Conservation (phyloP, 805 yeast genomes). For the Yamadazyma kitorensis region DNA sequence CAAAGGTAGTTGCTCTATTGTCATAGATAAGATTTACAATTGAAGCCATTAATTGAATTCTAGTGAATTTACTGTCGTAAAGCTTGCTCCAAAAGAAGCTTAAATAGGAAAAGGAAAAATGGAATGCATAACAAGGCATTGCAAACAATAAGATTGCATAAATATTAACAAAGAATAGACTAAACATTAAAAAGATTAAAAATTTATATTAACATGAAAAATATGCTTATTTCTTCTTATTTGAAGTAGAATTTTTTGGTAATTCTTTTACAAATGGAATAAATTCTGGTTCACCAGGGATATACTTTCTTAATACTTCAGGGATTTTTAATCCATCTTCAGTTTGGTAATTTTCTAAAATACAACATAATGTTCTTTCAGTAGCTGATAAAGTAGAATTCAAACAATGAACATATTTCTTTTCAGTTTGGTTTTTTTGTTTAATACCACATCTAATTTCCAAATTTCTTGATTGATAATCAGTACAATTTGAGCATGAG, state of each 20-base stretch:
- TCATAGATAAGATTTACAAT: no score
- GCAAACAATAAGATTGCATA: no score
- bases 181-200: no score
- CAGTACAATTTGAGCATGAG: constrained; percentile 98
- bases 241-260: constrained; percentile 90
- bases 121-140: no score
- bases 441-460: constrained; percentile 99
- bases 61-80: no score
- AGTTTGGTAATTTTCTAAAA: constrained; percentile 96
- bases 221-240: constrained; percentile 45
- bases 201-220: no score
- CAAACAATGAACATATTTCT: constrained; percentile 97
- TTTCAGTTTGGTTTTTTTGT: constrained; percentile 90
- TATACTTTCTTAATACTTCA: constrained; percentile 91
- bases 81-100: no score
- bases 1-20: no score
- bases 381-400: constrained; percentile 97
- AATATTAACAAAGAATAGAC: not conserved
- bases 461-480: constrained; percentile 96
- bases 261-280: constrained; percentile 86
- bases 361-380: constrained; percentile 96
- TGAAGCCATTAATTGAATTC: no score
- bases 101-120: no score
- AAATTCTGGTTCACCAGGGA: constrained; percentile 98
- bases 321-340: constrained; percentile 93